Percentiles rank a stretch among this genome's conserved stretches.
phyloP scores from a whole-genome alignment of 257 asterid genomes.

The Ligustrum vulgare region DNA sequence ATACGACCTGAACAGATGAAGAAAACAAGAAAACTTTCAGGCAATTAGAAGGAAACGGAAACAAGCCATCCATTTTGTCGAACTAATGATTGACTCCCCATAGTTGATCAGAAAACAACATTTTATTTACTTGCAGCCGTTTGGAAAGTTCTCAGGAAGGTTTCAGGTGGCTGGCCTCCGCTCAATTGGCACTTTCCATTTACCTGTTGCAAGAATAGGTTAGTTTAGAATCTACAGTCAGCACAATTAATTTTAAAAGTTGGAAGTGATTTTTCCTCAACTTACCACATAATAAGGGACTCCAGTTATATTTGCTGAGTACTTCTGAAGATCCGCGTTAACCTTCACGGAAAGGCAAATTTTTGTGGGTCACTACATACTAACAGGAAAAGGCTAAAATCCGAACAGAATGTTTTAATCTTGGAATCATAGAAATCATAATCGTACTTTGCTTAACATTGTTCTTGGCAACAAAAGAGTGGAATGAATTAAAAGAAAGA shows the following conservation, averaged over 20 bases:
- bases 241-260: not conserved
- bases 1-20: not conserved
- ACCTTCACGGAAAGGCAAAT: slow-evolving; percentile 37
- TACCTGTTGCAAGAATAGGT: slow-evolving; percentile 38
- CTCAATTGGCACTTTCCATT: slow-evolving; percentile 65
- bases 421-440: not conserved
- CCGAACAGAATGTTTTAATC: not conserved
- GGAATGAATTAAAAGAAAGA: not conserved
- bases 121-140: slow-evolving; percentile 35
- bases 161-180: slow-evolving; percentile 83
- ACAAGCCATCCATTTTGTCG: not conserved
- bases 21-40: not conserved
- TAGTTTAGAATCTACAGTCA: not conserved
- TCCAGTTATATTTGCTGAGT: slow-evolving; percentile 53
- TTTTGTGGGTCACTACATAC: not conserved
- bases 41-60: not conserved
- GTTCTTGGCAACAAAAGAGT: not conserved
- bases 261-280: not conserved
- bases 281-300: slow-evolving; percentile 80
- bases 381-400: not conserved
- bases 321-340: slow-evolving; percentile 52
- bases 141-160: slow-evolving; percentile 59
- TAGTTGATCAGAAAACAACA: not conserved
- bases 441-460: not conserved
- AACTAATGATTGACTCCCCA: not conserved